Evolutionary conservation across 441 rosid species (phyloP).

Genomic region (Brassica balearica): DNA sequence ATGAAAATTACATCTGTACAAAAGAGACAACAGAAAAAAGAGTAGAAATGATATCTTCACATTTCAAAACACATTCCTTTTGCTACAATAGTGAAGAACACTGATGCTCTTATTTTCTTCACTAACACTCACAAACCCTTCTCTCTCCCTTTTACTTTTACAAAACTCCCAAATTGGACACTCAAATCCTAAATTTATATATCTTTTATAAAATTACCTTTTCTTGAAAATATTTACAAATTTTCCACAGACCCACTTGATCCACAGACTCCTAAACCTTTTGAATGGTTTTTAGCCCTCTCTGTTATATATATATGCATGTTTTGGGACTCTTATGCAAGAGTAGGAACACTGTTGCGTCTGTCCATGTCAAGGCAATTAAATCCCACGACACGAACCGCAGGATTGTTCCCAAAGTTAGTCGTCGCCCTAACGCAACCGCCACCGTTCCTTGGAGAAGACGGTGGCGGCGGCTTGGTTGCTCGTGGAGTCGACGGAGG

Average conservation of each 20-base stretch:
- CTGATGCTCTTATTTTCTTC: constrained; percentile 37
- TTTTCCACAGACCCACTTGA: constrained; percentile 1
- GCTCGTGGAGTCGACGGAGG: constrained; percentile 54
- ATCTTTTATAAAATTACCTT: neutral
- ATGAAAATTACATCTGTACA: constrained; percentile 21
- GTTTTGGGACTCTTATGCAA: constrained; percentile 51
- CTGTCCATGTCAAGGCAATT: constrained; percentile 87
- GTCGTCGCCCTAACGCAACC: constrained; percentile 53
- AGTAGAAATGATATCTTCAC: constrained; percentile 44
- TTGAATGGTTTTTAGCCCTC: neutral
- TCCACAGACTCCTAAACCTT: constrained; percentile 35
- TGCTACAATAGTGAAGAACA: constrained; percentile 36
- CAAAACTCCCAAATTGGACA: constrained; percentile 34
- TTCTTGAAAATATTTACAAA: constrained; percentile 36
- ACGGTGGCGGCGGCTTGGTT: constrained; percentile 30
- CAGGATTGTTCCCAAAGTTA: constrained; percentile 78
- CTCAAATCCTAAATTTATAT: constrained; percentile 29
- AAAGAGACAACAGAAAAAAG: neutral
- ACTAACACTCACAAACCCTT: constrained; percentile 31
- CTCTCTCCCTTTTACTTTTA: constrained; percentile 24
- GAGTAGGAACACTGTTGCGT: constrained; percentile 65
- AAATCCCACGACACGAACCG: constrained; percentile 83
- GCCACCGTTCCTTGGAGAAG: constrained; percentile 60
- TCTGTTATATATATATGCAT: constrained; percentile 28
- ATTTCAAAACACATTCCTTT: constrained; percentile 38